These are phyloP conservation scores for Sugiyamaella novakii DNA, from an alignment of 1,139 yeast genomes.

Conservation along the genomic window DNA sequence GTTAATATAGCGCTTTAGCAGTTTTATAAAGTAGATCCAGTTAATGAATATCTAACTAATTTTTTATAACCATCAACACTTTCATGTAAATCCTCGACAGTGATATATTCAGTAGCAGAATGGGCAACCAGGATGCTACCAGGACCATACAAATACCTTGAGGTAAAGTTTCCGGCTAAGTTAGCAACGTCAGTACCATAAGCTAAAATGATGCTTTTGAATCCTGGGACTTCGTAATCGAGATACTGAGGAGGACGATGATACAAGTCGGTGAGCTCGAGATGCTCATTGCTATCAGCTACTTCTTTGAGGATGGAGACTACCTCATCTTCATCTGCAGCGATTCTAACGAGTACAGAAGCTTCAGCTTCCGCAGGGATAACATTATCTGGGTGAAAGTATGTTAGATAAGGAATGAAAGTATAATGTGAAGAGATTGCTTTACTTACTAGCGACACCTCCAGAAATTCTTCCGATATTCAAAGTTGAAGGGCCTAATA, in stretches of 20 bases:
- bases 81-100: conserved; percentile 51
- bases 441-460: conserved; percentile 51
- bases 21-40: conserved; percentile 12
- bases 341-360: conserved; percentile 54
- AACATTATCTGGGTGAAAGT: conserved; percentile 50
- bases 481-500: conserved; percentile 63
- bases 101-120: conserved; percentile 60
- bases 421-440: not conserved
- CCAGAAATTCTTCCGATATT: conserved; percentile 62
- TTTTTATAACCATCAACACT: conserved; percentile 61
- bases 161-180: conserved; percentile 43
- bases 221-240: conserved; percentile 64
- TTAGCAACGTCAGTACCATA: conserved; percentile 70
- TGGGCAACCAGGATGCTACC: conserved; percentile 71
- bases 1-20: too few species aligned
- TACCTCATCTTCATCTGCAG: conserved; percentile 50
- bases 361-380: conserved; percentile 63
- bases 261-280: conserved; percentile 35
- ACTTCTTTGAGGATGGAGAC: conserved; percentile 43
- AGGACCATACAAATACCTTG: conserved; percentile 65
- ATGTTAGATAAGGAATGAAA: conserved; percentile 20
- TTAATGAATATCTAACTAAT: conserved; percentile 42
- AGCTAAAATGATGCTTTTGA: conserved; percentile 57
- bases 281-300: conserved; percentile 38
- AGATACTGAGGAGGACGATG: conserved; percentile 50